These are phyloP conservation scores for Spergularia azorica DNA, from an alignment of 179 eudicot genomes.

Conservation along the genomic window DNA sequence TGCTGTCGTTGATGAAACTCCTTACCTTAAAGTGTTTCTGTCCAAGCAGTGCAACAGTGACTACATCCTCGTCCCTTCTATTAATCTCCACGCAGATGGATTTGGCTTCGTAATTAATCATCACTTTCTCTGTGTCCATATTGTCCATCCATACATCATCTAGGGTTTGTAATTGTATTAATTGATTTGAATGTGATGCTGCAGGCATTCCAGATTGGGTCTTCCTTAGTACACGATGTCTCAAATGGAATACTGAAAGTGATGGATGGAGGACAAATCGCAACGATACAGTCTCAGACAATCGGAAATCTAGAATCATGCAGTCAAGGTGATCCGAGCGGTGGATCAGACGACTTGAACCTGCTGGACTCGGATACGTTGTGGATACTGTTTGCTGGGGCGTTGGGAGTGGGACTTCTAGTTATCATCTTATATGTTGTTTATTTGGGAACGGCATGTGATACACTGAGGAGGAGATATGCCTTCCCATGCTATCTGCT, in stretches of 20 bases:
- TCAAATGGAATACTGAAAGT: slow-evolving; percentile 34
- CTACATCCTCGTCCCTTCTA: slow-evolving; percentile 33
- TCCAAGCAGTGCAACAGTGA: slow-evolving; percentile 33
- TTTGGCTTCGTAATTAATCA: slow-evolving; percentile 30
- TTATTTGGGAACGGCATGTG: slow-evolving; percentile 21
- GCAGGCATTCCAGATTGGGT: slow-evolving; percentile 32
- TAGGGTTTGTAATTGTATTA: too few relatives aligned
- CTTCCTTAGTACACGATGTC: slow-evolving; percentile 22
- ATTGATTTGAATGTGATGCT: neutral
- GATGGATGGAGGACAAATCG: slow-evolving; percentile 26
- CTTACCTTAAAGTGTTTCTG: slow-evolving; percentile 32
- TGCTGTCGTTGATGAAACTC: slow-evolving; percentile 34
- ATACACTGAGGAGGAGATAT: slow-evolving; percentile 23
- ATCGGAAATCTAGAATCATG: slow-evolving; percentile 29
- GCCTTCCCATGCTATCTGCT: slow-evolving; percentile 28
- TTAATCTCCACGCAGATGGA: slow-evolving; percentile 35
- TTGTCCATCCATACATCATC: neutral
- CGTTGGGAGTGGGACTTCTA: slow-evolving; percentile 22
- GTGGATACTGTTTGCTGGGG: slow-evolving; percentile 35
- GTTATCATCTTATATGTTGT: slow-evolving; percentile 29
- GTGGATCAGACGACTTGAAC: neutral
- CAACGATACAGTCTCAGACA: slow-evolving; percentile 31
- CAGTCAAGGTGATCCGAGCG: neutral
- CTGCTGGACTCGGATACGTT: slow-evolving; percentile 26
- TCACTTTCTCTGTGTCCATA: neutral